Conservation (phyloP, 1,284 basidiomycete genomes). For the Ustilago curta region DNA sequence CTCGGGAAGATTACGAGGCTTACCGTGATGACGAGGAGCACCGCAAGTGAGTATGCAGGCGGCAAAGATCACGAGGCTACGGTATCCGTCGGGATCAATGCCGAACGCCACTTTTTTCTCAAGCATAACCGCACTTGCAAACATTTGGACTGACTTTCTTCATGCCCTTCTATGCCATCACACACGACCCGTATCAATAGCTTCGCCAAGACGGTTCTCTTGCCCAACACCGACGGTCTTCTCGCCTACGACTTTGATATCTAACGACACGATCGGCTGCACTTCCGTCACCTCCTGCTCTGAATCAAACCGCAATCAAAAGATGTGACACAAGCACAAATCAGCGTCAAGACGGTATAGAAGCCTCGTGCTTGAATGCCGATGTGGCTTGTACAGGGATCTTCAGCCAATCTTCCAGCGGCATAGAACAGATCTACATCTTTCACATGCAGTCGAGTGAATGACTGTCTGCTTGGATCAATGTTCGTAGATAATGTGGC, state of each 20-base stretch:
- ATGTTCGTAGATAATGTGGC: neutral
- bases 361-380: neutral
- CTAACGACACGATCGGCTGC: slow-evolving; percentile 8
- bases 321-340: neutral
- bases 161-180: slow-evolving; percentile 4
- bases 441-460: neutral
- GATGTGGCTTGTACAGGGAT: slow-evolving; percentile 1
- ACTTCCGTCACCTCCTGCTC: neutral
- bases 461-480: neutral
- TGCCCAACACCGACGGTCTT: slow-evolving; percentile 59
- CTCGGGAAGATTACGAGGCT: slow-evolving; percentile 53
- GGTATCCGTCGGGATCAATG: neutral
- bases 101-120: slow-evolving; percentile 6
- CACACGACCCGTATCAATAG: slow-evolving; percentile 19
- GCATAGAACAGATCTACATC: neutral
- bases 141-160: slow-evolving; percentile 10
- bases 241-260: slow-evolving; percentile 64
- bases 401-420: neutral
- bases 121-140: neutral
- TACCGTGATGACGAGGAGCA: slow-evolving; percentile 64
- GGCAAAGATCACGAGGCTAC: neutral
- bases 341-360: neutral
- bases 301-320: neutral
- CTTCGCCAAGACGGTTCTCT: slow-evolving; percentile 58
- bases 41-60: slow-evolving; percentile 53